A percentile compares a stretch with the other conserved stretches of the same genome.
Conservation (phyloP, 2,329 filamentous ascomycete species). For the Fusarium chuoi region DNA sequence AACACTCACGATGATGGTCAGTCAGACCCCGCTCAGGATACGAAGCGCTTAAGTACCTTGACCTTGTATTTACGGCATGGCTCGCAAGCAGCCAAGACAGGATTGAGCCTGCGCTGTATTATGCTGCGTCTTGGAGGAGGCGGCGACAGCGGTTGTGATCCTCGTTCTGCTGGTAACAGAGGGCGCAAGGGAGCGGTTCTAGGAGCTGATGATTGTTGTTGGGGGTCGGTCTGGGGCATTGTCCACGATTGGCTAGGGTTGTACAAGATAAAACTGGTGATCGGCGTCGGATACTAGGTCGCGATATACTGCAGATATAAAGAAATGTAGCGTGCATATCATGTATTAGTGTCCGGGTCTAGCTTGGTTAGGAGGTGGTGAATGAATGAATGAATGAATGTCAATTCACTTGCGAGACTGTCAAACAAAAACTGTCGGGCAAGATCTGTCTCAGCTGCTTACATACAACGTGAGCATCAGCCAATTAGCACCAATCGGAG, state of each 20-base stretch:
- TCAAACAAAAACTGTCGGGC: not conserved
- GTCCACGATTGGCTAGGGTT: not conserved
- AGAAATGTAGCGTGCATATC: not conserved
- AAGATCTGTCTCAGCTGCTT: not conserved
- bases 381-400: not conserved
- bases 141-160: not conserved
- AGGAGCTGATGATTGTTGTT: too few species aligned
- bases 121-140: accelerated
- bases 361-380: not conserved
- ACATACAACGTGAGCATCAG: not conserved
- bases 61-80: slow-evolving; percentile 31
- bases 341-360: too few species aligned
- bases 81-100: slow-evolving; percentile 31
- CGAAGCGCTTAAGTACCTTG: slow-evolving; percentile 17
- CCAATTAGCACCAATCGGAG: not conserved
- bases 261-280: too few species aligned
- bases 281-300: too few species aligned
- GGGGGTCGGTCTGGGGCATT: not conserved
- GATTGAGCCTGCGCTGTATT: not conserved
- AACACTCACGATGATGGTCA: slow-evolving; percentile 31
- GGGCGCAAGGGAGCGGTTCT: not conserved
- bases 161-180: not conserved
- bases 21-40: not conserved
- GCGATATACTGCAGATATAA: not conserved
- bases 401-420: not conserved